Conservation (phyloP, 257 asterid species). For the Nemophila menziesii region DNA sequence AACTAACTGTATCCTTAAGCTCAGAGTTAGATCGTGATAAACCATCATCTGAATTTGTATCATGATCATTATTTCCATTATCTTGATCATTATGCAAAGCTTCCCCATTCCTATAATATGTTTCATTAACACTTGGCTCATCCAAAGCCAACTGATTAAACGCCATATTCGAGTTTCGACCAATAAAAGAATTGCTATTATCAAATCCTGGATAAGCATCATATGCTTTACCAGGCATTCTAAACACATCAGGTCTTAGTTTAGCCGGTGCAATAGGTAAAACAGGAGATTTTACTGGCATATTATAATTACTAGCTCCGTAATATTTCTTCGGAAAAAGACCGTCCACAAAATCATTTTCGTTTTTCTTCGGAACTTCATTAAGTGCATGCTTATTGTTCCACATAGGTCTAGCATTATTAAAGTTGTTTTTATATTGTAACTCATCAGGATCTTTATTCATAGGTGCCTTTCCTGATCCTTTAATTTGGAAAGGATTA, state of each 20-base stretch:
- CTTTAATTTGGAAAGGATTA: constrained; percentile 84
- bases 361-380: constrained; percentile 45
- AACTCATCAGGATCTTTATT: constrained; percentile 37
- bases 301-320: constrained; percentile 30
- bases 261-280: constrained; percentile 27
- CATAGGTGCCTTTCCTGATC: constrained; percentile 42
- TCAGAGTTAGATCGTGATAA: constrained; percentile 18
- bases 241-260: constrained; percentile 22
- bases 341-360: constrained; percentile 28
- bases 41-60: constrained; percentile 25
- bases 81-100: too few relatives aligned
- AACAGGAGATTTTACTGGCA: constrained; percentile 36
- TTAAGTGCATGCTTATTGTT: constrained; percentile 52
- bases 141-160: constrained; percentile 23
- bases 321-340: constrained; percentile 27
- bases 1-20: constrained; percentile 29
- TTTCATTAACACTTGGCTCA: constrained; percentile 27
- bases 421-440: constrained; percentile 33
- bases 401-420: constrained; percentile 46
- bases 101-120: constrained; percentile 22
- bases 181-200: too few relatives aligned
- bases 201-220: constrained; percentile 22
- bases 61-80: constrained; percentile 22
- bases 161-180: constrained; percentile 19
- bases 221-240: constrained; percentile 25